Evolutionary conservation across 2,329 filamentous ascomycete species (phyloP).

Genomic region (Diplodia mutila): DNA sequence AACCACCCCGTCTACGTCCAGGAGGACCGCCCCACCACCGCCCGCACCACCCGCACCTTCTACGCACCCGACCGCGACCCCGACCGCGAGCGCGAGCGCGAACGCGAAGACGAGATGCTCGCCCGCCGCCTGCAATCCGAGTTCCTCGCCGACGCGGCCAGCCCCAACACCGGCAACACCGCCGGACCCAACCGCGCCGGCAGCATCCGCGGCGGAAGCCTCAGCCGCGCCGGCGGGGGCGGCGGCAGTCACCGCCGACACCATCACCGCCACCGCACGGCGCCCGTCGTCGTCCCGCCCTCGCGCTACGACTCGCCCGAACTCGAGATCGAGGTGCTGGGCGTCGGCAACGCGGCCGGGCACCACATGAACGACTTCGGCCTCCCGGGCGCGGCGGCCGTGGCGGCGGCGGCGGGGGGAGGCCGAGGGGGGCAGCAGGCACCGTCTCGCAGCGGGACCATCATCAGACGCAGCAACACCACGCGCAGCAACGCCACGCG

Average conservation of each 20-base stretch:
- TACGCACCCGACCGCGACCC: constrained; percentile 33
- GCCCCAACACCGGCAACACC: background rate
- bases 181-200: constrained; percentile 28
- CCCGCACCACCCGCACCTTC: constrained; percentile 35
- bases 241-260: constrained; percentile 31
- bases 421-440: constrained; percentile 29
- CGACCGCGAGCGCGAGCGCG: constrained; percentile 38
- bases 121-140: constrained; percentile 57
- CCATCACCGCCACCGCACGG: constrained; percentile 1
- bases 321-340: constrained; percentile 51
- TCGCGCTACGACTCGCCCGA: constrained; percentile 9
- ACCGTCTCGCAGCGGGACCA: background rate
- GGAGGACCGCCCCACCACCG: constrained; percentile 34
- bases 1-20: constrained; percentile 32
- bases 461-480: constrained; percentile 27
- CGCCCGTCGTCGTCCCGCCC: background rate
- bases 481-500: constrained; percentile 30
- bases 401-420: constrained; percentile 31
- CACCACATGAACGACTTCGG: constrained; percentile 64
- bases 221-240: constrained; percentile 31
- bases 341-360: constrained; percentile 56
- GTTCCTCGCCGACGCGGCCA: constrained; percentile 36
- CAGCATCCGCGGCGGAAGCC: constrained; percentile 28
- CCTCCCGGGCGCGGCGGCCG: constrained; percentile 49
- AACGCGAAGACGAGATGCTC: constrained; percentile 54